Percentiles rank a stretch among this genome's conserved stretches.
Evolutionary conservation across 805 yeast species (phyloP).

Genomic region (Candida ulmi): DNA sequence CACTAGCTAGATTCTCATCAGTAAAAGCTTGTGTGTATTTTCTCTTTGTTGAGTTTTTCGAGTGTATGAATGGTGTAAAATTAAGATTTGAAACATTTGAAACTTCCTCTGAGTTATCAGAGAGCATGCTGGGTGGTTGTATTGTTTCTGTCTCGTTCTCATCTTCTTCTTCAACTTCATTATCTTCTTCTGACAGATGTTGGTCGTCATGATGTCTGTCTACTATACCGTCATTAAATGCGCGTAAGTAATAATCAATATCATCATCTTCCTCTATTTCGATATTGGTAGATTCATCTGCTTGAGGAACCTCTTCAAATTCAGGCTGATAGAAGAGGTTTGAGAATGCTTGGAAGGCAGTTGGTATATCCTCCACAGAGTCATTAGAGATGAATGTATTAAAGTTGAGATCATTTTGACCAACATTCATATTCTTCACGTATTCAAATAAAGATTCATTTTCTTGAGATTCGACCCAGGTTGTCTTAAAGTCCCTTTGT

Average conservation of each 20-base stretch:
- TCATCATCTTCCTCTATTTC: constrained; percentile 9
- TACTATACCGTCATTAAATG: neutral
- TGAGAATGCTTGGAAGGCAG: constrained; percentile 26
- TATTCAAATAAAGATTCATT: constrained; percentile 28
- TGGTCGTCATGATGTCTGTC: neutral
- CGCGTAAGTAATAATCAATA: neutral
- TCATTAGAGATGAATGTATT: constrained; percentile 18
- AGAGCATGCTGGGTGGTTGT: neutral
- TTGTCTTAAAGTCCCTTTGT: constrained; percentile 19
- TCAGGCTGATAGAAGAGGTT: constrained; percentile 27
- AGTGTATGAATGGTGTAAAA: constrained; percentile 4
- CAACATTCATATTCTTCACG: constrained; percentile 17
- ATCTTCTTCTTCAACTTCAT: constrained; percentile 2
- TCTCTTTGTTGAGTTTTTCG: constrained; percentile 6
- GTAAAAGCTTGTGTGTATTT: constrained; percentile 5
- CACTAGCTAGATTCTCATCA: neutral
- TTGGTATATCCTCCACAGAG: constrained; percentile 22
- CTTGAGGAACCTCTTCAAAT: constrained; percentile 2
- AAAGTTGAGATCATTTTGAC: constrained; percentile 4
- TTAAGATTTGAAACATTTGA: constrained; percentile 7
- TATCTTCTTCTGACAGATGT: constrained; percentile 1
- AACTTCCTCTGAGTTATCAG: neutral
- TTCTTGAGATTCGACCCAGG: constrained; percentile 41
- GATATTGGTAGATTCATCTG: neutral
- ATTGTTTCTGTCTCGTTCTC: too few species aligned